Conservation (phyloP, 2,329 filamentous ascomycete species). For the Rugonectria rugulosa region DNA sequence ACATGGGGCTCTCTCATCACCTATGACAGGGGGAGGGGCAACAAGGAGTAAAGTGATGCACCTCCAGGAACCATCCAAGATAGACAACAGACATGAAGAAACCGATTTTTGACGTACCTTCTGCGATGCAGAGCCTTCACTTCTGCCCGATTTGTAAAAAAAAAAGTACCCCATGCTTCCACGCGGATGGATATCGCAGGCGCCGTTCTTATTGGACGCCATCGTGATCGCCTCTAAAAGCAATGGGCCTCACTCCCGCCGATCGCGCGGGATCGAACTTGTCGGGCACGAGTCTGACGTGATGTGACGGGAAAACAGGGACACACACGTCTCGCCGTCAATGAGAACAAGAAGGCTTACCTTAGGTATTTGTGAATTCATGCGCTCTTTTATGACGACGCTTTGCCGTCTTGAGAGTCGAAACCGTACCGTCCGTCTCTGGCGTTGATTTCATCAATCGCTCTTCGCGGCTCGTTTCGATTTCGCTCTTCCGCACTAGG, state of each 20-base stretch:
- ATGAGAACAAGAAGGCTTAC: slow-evolving; percentile 27
- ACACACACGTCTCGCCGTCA: background rate
- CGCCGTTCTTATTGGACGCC: slow-evolving; percentile 2
- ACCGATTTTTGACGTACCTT: slow-evolving; percentile 5
- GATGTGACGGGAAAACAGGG: background rate
- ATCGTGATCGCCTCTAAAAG: background rate
- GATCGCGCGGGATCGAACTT: slow-evolving; percentile 1
- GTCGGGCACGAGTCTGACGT: background rate
- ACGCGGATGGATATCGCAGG: background rate
- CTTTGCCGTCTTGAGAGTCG: slow-evolving; percentile 20
- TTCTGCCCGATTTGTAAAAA: background rate
- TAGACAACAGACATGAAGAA: background rate
- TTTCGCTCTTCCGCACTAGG: slow-evolving; percentile 1
- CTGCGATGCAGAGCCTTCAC: background rate
- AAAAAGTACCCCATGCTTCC: background rate
- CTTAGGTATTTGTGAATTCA: slow-evolving; percentile 45
- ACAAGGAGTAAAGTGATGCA: background rate
- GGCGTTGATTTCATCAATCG: slow-evolving; percentile 5
- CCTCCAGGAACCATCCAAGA: background rate
- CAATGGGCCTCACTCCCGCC: background rate
- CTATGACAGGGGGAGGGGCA: background rate
- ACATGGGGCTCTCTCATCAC: background rate
- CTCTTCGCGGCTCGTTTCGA: slow-evolving; percentile 20
- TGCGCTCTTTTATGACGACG: slow-evolving; percentile 34
- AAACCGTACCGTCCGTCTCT: slow-evolving; percentile 4